Evolutionary conservation across 768 basidiomycete genomes (phyloP).

Genomic region (Steccherinum ochraceum): DNA sequence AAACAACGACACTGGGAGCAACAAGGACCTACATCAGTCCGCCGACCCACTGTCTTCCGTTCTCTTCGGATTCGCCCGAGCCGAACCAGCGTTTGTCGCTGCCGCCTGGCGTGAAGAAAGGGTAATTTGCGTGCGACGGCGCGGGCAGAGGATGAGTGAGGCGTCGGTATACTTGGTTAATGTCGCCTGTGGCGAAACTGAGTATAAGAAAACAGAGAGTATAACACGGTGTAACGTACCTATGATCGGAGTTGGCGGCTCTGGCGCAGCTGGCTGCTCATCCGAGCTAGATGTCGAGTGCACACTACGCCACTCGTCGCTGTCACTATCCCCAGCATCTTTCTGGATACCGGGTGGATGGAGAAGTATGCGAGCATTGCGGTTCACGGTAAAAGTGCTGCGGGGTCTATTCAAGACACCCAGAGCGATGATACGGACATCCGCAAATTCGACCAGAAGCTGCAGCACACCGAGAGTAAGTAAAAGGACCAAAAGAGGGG

Average conservation of each 20-base stretch:
- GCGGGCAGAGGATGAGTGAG: constrained; percentile 55
- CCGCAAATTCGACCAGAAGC: constrained; percentile 64
- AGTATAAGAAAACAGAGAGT: background rate
- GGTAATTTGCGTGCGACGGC: constrained; percentile 53
- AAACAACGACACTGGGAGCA: background rate
- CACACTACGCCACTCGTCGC: background rate
- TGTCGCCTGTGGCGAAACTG: constrained; percentile 3
- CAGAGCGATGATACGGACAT: constrained; percentile 67
- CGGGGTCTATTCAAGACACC: constrained; percentile 58
- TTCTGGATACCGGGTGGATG: constrained; percentile 60
- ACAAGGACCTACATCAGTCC: constrained; percentile 48
- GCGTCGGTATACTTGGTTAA: constrained; percentile 29
- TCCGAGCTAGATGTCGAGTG: background rate
- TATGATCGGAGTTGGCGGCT: background rate
- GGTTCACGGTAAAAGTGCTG: constrained; percentile 51
- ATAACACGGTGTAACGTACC: constrained; percentile 2
- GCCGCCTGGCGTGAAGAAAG: constrained; percentile 67
- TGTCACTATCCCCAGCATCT: constrained; percentile 7
- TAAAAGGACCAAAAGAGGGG: background rate
- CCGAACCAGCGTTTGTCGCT: constrained; percentile 59
- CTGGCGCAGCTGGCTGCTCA: background rate
- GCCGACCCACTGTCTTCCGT: constrained; percentile 69
- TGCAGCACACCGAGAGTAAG: constrained; percentile 19
- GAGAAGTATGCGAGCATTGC: constrained; percentile 61
- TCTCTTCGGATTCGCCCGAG: constrained; percentile 44